phyloP scores from a whole-genome alignment of 345 rosid species.

The Populus deltoides region DNA sequence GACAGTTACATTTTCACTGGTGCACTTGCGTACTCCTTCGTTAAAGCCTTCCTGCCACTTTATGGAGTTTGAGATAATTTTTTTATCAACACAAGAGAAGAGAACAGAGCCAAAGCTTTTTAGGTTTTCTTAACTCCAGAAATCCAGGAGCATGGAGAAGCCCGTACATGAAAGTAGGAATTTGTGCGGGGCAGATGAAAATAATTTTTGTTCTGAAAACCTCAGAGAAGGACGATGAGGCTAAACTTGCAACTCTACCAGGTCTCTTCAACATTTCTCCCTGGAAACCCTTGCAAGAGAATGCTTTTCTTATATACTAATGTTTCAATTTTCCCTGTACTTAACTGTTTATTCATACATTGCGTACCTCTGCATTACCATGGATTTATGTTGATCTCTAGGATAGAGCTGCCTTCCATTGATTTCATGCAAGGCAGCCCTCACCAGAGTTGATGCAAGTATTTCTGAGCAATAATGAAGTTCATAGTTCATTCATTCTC shows the following conservation, averaged over 20 bases:
- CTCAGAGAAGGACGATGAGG: neutral
- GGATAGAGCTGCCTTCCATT: neutral
- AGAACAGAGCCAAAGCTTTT: neutral
- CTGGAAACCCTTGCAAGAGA: neutral
- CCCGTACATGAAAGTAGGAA: neutral
- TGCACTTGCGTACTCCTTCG: constrained; percentile 80
- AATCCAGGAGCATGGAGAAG: neutral
- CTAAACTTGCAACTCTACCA: constrained; percentile 2
- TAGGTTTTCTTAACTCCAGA: neutral
- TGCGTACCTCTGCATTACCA: neutral
- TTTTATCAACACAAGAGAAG: neutral
- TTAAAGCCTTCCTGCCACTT: constrained; percentile 61
- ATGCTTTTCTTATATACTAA: neutral
- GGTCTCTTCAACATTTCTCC: neutral
- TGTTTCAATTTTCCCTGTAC: neutral
- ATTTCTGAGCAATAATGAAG: too few relatives aligned
- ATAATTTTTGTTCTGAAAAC: neutral
- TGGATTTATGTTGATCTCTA: neutral
- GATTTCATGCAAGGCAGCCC: neutral
- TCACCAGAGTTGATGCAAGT: neutral
- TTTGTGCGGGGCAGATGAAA: neutral
- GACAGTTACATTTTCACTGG: constrained; percentile 96
- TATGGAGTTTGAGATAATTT: constrained; percentile 59
- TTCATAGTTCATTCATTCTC: too few relatives aligned
- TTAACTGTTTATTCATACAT: neutral